phyloP scores from a whole-genome alignment of 257 asterid species.

The Solanum etuberosum region DNA sequence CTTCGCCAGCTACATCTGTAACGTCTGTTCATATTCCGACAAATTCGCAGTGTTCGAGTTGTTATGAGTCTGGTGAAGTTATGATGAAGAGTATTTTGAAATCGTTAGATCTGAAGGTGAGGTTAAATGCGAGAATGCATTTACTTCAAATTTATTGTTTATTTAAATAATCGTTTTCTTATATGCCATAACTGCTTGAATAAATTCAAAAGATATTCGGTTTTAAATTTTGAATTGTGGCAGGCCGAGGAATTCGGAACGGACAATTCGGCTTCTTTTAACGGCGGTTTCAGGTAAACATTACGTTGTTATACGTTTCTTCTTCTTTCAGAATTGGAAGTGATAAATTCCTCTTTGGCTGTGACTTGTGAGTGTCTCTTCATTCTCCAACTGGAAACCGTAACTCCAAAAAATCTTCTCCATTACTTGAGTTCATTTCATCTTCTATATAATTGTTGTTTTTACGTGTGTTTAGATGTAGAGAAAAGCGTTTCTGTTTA shows the following conservation, averaged over 20 bases:
- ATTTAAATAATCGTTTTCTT: background rate
- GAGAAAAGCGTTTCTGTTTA: background rate
- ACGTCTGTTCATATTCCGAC: conserved; percentile 1
- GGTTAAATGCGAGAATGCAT: conserved; percentile 7
- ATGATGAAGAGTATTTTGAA: conserved; percentile 11
- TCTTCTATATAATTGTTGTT: background rate
- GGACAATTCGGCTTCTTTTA: conserved; percentile 30
- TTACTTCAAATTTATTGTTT: background rate
- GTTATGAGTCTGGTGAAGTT: conserved; percentile 16
- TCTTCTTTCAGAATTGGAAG: background rate
- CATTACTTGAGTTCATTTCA: background rate
- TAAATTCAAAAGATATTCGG: background rate
- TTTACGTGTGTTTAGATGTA: background rate
- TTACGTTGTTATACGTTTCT: background rate
- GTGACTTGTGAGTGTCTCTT: background rate
- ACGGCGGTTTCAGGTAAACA: conserved; percentile 42
- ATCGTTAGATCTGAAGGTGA: conserved; percentile 70
- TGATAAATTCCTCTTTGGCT: background rate
- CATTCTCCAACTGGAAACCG: background rate
- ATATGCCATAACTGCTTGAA: background rate
- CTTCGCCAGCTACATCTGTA: conserved; percentile 34
- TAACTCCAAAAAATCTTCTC: background rate
- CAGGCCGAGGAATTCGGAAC: conserved; percentile 37
- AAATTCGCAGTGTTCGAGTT: conserved; percentile 11
- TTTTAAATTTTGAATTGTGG: conserved; percentile 29